Base-by-base conservation (phyloP, 306 rosid species). In the Quercus aquifolioides region DNA sequence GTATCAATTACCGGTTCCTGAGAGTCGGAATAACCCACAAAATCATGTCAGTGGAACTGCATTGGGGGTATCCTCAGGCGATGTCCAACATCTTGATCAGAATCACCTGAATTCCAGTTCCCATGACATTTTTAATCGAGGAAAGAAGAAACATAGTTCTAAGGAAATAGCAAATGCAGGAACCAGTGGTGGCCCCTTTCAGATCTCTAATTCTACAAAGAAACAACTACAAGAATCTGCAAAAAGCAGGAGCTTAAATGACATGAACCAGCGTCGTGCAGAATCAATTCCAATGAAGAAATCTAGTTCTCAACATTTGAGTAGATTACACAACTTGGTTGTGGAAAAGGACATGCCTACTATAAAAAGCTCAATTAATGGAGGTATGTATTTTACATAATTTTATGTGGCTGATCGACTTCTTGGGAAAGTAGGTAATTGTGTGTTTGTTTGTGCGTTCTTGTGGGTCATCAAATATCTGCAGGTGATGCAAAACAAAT, bases 1-100 rank as follows among this genome's bases (percentile, higher is more conserved):
- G 10, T 86, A 87, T 88, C 93, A 88, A 78, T 31, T 74, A 49
- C 92, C 93, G 52, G 55, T 86, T 74, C 78, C 92, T 35, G 90
- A 62, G 83, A 84, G 74, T 80, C 87, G 78, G 80, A 82, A 73
- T 77, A 86, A 75, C 76, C 52, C 65, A 74, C 87, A 83, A 78
- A 83, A 60, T 58, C 80, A 78, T 65, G 86, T 80, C 73, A 73
- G 78, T 73, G 90, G 85, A 80, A 56, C 85, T 64, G 80, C 76
- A 80, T 54, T 76, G 82, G 85, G 84, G 41, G 77, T 70, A 79
- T 65, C 76, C 77, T 78, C 81, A 12, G 55, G 41, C 26, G 64
- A 81, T 82, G 57, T 82, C 78, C 80, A 67, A 26, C 89, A 79
- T 63, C 56, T 62, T 75, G 91, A 89, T 56, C 74, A 58, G 25